Conservation (phyloP, 257 asterid genomes). For the Solanum rostratum region DNA sequence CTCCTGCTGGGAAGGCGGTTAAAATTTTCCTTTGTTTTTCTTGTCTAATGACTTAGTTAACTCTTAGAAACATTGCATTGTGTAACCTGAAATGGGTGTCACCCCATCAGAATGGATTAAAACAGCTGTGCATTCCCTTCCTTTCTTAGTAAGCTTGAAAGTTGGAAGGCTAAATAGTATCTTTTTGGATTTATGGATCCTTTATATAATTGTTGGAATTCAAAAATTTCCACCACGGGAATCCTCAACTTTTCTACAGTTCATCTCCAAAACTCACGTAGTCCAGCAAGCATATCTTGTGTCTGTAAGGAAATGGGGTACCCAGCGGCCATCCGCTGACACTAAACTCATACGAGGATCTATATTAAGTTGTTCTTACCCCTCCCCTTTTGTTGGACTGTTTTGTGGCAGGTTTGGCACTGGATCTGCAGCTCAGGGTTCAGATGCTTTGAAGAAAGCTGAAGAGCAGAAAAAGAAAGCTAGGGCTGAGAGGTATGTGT, state of each 20-base stretch:
- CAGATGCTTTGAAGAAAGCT: constrained; percentile 44
- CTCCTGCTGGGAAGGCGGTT: background rate
- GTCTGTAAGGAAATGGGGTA: background rate
- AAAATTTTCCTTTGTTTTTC: background rate
- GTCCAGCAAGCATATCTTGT: background rate
- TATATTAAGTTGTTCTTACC: background rate
- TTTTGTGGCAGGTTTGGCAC: constrained; percentile 65
- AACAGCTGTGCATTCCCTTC: background rate
- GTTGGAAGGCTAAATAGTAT: background rate
- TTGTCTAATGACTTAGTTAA: background rate
- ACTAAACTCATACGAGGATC: background rate
- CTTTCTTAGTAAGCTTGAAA: background rate
- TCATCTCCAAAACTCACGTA: background rate
- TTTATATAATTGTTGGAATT: background rate
- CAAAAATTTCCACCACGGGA: background rate
- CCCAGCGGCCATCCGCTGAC: background rate
- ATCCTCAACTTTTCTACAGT: background rate
- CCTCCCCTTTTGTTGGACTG: background rate
- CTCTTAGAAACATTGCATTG: background rate
- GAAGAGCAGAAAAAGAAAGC: constrained; percentile 88
- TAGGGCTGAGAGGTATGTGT: constrained; percentile 82
- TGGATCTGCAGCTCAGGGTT: constrained; percentile 22
- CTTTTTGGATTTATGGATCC: background rate
- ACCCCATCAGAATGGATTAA: background rate
- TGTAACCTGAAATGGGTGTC: background rate